Base-by-base conservation (phyloP, 495 filamentous ascomycete genomes). In the Xylaria sp. region DNA sequence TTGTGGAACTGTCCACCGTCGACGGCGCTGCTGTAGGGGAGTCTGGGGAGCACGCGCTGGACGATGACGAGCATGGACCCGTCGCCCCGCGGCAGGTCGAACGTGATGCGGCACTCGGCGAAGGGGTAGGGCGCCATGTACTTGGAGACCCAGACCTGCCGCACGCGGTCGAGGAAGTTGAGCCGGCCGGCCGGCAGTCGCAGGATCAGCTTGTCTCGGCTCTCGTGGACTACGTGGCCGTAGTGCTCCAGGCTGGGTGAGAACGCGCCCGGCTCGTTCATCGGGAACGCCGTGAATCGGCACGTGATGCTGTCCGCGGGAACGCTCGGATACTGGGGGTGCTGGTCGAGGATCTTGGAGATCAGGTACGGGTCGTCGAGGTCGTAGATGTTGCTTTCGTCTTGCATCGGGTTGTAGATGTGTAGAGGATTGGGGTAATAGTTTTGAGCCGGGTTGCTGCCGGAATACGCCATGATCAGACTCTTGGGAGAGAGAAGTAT, bases 81-180 rank as follows among this genome's bases (percentile, higher is more conserved):
- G 35, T 37, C 35, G 3, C 35, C 4, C 40, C 17, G 8, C 44
- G 71, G 69, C 5, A 67, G 6, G 1, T 50, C 67, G 31, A 70
- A 72, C 17, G 35, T 52, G 69, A 77, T 58, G 0, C 7, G 14
- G 26, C 75, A 75, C 37, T 26, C 41, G 1, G 26, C 50, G 19
- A 64, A 58, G 6, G 48, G 50, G 19, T n/a, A n/a, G n/a, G n/a
- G n/a, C n/a, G 57, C 33, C 14, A 44, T 29, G 67, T 74, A 75
- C 43, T 74, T 72, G 31, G n/a, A 57, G n/a, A 76, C 70, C 76
- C 76, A 78, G 37, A 61, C 68, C 7, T 70, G 63, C n/a, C 40
- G 65, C 17, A 76, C 17, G 3, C 48, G 46, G 3, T 15, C 0
- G 3, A 73, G n/a, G 29, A 71, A 29, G 17, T 53, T 8, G 40